Evolutionary conservation across 257 asterid genomes (phyloP).

Genomic region (Petunia secreta): DNA sequence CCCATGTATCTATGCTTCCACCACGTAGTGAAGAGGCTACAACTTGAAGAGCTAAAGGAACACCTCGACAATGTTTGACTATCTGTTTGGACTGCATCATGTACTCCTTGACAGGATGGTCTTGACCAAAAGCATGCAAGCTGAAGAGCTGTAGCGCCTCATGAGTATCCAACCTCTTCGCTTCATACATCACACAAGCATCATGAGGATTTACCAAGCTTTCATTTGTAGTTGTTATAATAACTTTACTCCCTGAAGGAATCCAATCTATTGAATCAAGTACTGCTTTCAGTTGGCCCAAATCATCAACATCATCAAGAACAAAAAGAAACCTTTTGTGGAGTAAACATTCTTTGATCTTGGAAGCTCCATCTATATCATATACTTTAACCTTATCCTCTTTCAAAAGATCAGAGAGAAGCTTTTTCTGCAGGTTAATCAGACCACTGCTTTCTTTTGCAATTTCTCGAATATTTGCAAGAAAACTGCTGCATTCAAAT

Average conservation of each 20-base stretch:
- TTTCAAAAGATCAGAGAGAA: no score
- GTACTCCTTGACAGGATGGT: conserved; percentile 28
- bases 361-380: neutral
- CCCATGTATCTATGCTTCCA: conserved; percentile 24
- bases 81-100: conserved; percentile 21
- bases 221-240: conserved; percentile 28
- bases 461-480: no score
- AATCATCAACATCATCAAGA: conserved; percentile 33
- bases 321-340: conserved; percentile 26
- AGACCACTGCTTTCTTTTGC: no score
- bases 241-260: conserved; percentile 31
- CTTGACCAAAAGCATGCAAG: conserved; percentile 31
- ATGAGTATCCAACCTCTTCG: conserved; percentile 1
- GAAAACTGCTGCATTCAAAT: no score
- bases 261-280: conserved; percentile 29
- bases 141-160: conserved; percentile 30
- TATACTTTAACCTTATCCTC: no score
- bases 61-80: conserved; percentile 25
- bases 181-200: conserved; percentile 17
- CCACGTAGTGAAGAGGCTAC: conserved; percentile 29
- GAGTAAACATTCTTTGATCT: conserved; percentile 8
- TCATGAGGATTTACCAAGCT: neutral
- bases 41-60: conserved; percentile 34
- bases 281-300: conserved; percentile 17
- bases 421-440: no score